Evolutionary conservation across 1,284 basidiomycete species (phyloP).

Genomic region (Athelia sp.): DNA sequence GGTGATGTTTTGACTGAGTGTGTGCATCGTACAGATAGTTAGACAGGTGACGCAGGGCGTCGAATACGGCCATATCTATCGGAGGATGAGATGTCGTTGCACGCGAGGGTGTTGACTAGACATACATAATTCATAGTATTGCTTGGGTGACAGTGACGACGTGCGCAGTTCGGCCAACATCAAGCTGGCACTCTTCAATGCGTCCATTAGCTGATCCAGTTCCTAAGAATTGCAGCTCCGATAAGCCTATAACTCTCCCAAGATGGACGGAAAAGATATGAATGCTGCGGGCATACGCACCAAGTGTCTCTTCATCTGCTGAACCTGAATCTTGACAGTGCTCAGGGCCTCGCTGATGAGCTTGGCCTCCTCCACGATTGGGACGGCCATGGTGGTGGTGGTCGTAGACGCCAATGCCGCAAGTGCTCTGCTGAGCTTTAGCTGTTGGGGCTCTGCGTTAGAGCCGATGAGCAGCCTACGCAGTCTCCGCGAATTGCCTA

Average conservation of each 20-base stretch:
- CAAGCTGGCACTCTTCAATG: constrained; percentile 88
- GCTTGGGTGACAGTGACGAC: constrained; percentile 87
- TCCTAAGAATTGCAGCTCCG: constrained; percentile 50
- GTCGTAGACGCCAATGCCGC: no score
- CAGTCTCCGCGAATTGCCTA: no score
- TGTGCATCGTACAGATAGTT: constrained; percentile 95
- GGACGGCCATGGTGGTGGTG: constrained; percentile 28
- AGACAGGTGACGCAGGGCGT: constrained; percentile 87
- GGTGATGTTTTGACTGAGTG: constrained; percentile 81
- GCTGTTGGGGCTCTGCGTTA: no score
- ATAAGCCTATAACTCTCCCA: not conserved
- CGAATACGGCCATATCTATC: constrained; percentile 94
- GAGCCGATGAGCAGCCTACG: no score
- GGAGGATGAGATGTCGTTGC: constrained; percentile 9
- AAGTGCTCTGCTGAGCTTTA: no score
- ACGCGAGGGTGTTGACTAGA: constrained; percentile 1
- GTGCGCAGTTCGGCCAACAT: constrained; percentile 95
- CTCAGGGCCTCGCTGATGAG: constrained; percentile 77
- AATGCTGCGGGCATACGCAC: constrained; percentile 40
- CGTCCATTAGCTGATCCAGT: constrained; percentile 94
- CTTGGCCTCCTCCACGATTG: constrained; percentile 67
- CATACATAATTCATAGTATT: constrained; percentile 95
- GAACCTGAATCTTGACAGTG: constrained; percentile 89
- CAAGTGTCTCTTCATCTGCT: constrained; percentile 90
- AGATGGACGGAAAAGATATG: constrained; percentile 1